Percentiles rank a stretch among this genome's conserved stretches.
These are phyloP conservation scores for Apiospora saccharicola DNA, from an alignment of 2,329 filamentous ascomycete species.

Conservation along the genomic window DNA sequence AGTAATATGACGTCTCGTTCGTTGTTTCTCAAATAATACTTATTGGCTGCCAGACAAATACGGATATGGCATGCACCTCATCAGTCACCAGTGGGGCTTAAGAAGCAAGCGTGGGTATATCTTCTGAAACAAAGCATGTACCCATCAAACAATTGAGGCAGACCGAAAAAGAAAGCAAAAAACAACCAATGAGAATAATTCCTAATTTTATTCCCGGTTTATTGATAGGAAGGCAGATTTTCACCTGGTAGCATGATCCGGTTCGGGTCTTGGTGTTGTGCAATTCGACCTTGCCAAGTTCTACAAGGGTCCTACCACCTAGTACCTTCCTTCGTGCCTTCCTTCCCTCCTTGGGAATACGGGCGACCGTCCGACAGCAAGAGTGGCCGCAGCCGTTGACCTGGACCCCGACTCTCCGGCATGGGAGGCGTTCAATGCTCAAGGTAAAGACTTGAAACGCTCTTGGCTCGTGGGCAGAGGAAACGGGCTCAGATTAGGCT, in stretches of 20 bases:
- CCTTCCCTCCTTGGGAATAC: not conserved
- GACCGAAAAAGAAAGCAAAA: slow-evolving; percentile 2
- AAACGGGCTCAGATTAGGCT: not conserved
- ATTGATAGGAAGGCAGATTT: slow-evolving; percentile 20
- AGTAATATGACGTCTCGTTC: slow-evolving; percentile 17
- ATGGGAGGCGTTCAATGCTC: not conserved
- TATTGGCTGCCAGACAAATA: not conserved
- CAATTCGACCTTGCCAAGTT: slow-evolving; percentile 11
- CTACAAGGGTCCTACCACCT: not conserved
- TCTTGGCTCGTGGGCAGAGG: not conserved
- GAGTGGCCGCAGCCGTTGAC: not conserved
- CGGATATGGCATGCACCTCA: slow-evolving; percentile 14
- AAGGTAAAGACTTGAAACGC: not conserved
- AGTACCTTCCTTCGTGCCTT: not conserved
- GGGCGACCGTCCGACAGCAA: not conserved
- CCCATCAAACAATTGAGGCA: slow-evolving; percentile 17
- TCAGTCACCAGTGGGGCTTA: slow-evolving; percentile 18
- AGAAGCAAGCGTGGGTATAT: not conserved
- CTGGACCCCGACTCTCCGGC: slow-evolving; percentile 1
- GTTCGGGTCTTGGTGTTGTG: slow-evolving; percentile 5
- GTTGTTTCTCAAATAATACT: slow-evolving; percentile 16
- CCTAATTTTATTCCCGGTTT: slow-evolving; percentile 13
- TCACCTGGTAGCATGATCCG: not conserved
- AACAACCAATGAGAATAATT: slow-evolving; percentile 1
- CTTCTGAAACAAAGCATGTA: not conserved